These are phyloP conservation scores for Triticum dicoccoides DNA, from an alignment of 176 grass and related monocot genomes.

Conservation along the genomic window DNA sequence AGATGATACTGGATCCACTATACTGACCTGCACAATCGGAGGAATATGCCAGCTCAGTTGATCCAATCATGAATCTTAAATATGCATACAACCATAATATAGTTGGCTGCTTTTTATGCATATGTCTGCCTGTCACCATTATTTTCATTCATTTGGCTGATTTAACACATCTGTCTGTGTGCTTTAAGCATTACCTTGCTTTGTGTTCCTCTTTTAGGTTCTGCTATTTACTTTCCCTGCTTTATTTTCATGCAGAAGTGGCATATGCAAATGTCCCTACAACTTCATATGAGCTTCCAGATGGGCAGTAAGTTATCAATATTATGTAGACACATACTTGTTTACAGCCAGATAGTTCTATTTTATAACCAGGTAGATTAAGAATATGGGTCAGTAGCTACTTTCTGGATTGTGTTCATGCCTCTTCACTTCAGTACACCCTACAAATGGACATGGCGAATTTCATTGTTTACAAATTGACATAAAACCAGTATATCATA, in stretches of 20 bases:
- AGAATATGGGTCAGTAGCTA: neutral
- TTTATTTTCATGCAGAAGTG: slow-evolving; percentile 71
- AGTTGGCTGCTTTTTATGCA: neutral
- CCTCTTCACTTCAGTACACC: neutral
- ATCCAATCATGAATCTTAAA: neutral
- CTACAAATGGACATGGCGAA: neutral
- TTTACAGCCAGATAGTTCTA: slow-evolving; percentile 19
- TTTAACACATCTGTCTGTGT: neutral
- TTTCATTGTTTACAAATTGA: neutral
- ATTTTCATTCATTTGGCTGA: slow-evolving; percentile 5
- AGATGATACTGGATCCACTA: neutral
- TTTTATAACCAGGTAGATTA: neutral
- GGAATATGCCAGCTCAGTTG: neutral
- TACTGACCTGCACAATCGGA: neutral
- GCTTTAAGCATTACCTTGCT: neutral
- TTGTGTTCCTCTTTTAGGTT: slow-evolving; percentile 14
- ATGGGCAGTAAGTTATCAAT: slow-evolving; percentile 87
- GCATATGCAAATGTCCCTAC: slow-evolving; percentile 99
- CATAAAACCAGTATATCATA: neutral
- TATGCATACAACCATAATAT: neutral
- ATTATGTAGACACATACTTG: neutral
- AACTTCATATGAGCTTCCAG: slow-evolving; percentile 96
- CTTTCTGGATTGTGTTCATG: neutral
- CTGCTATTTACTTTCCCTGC: slow-evolving; percentile 12
- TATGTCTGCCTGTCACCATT: neutral